A percentile compares a stretch with the other conserved stretches of the same genome.
These are phyloP conservation scores for Taxillus chinensis DNA, from an alignment of 164 flowering plant species.

Conservation along the genomic window DNA sequence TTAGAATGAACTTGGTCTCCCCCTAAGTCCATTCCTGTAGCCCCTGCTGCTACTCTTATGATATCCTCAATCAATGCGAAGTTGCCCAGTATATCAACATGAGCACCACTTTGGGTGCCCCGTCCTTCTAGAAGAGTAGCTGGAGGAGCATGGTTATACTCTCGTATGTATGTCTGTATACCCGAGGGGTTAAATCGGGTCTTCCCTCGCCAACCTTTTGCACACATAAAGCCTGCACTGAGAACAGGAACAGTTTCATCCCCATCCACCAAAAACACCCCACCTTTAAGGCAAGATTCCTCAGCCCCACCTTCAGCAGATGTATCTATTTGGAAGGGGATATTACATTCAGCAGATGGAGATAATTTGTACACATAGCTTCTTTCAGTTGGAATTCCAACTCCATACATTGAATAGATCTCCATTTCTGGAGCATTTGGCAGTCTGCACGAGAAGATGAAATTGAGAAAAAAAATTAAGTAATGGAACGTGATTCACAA, in stretches of 20 bases:
- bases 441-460: neutral
- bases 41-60: conserved; percentile 4
- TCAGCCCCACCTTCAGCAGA: neutral
- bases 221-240: conserved; percentile 3
- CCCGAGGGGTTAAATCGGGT: conserved; percentile 3
- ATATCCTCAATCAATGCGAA: conserved; percentile 1
- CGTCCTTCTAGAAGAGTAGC: neutral
- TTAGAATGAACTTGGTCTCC: conserved; percentile 1
- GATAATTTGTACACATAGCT: neutral
- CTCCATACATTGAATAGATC: conserved; percentile 2
- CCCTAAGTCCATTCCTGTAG: neutral
- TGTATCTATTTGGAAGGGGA: conserved; percentile 1
- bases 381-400: conserved; percentile 4
- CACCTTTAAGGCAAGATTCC: neutral
- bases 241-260: conserved; percentile 3
- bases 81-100: conserved; percentile 3
- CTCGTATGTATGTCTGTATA: neutral
- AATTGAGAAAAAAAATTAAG: neutral
- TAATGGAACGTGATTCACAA: too few relatives aligned
- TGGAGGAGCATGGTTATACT: conserved; percentile 1
- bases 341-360: neutral
- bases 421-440: conserved; percentile 5
- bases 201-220: conserved; percentile 2
- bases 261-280: neutral
- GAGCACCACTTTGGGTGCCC: conserved; percentile 3